phyloP scores from a whole-genome alignment of 768 basidiomycete species.

The Dendrothele bispora region DNA sequence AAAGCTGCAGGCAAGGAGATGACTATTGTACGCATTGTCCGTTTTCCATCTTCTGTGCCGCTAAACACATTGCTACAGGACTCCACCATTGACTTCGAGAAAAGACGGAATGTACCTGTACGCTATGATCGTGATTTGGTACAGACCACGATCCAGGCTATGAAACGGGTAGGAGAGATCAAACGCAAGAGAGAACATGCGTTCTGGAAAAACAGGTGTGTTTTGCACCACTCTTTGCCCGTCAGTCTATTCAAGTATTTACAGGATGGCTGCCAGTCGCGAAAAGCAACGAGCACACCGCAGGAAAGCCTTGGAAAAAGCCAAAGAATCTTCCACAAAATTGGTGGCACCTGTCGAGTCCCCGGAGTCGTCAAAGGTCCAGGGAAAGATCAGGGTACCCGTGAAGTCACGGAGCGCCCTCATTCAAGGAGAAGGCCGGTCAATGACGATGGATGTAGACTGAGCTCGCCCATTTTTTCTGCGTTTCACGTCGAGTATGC shows the following conservation, averaged over 20 bases:
- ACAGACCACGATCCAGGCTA: conserved; percentile 91
- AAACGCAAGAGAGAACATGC: conserved; percentile 86
- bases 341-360: conserved; percentile 65
- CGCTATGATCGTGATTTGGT: conserved; percentile 95
- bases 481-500: conserved; percentile 4
- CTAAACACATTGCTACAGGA: conserved; percentile 53
- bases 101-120: conserved; percentile 95
- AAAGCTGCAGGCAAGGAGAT: conserved; percentile 99
- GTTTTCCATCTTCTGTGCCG: background rate
- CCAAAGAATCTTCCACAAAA: conserved; percentile 53
- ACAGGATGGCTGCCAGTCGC: conserved; percentile 81
- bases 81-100: conserved; percentile 98
- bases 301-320: conserved; percentile 59
- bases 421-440: conserved; percentile 77
- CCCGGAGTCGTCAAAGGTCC: conserved; percentile 45
- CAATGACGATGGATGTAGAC: conserved; percentile 91
- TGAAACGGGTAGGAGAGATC: conserved; percentile 94
- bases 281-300: conserved; percentile 78
- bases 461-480: conserved; percentile 38
- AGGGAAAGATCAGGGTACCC: conserved; percentile 78
- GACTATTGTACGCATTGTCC: conserved; percentile 74
- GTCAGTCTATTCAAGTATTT: conserved; percentile 9
- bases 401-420: conserved; percentile 70
- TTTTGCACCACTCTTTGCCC: conserved; percentile 7
- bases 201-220: conserved; percentile 92